phyloP scores from a whole-genome alignment of 805 yeast genomes.

The Gaillardinia entomophila region DNA sequence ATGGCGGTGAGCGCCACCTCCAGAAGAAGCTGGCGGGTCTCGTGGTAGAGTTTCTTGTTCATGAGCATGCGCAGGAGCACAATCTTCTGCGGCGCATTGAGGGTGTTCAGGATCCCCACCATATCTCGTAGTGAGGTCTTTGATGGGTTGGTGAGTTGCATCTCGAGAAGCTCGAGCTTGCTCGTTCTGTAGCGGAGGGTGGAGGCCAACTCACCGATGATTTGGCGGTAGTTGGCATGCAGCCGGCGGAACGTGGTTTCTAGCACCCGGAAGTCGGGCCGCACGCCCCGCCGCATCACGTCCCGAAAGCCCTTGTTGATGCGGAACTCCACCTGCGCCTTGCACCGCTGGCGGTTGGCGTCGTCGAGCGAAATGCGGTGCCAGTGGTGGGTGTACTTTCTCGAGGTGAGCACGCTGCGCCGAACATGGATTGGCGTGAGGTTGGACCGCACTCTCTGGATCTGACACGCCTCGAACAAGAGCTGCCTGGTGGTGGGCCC shows the following conservation, averaged over 20 bases:
- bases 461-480: slow-evolving; percentile 8
- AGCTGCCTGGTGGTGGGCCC: too few relatives aligned
- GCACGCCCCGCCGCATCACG: slow-evolving; percentile 27
- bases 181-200: slow-evolving; percentile 6
- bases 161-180: slow-evolving; percentile 12
- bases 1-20: slow-evolving; percentile 17
- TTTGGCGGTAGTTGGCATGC: slow-evolving; percentile 15
- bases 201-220: slow-evolving; percentile 17
- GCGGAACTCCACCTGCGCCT: slow-evolving; percentile 23
- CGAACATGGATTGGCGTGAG: slow-evolving; percentile 19
- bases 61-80: slow-evolving; percentile 23
- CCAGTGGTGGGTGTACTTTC: slow-evolving; percentile 24
- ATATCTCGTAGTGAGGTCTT: slow-evolving; percentile 8
- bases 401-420: slow-evolving; percentile 8
- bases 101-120: too few relatives aligned
- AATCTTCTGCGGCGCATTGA: slow-evolving; percentile 23
- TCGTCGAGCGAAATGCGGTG: slow-evolving; percentile 7
- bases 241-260: slow-evolving; percentile 25
- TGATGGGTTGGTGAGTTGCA: slow-evolving; percentile 12
- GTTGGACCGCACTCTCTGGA: slow-evolving; percentile 17
- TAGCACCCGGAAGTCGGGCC: slow-evolving; percentile 28
- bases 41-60: slow-evolving; percentile 19
- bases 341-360: slow-evolving; percentile 8
- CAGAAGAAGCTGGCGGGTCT: slow-evolving; percentile 17
- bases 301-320: slow-evolving; percentile 27